Evolutionary conservation across 2,329 filamentous ascomycete genomes (phyloP).

Genomic region (Botrytis aclada): DNA sequence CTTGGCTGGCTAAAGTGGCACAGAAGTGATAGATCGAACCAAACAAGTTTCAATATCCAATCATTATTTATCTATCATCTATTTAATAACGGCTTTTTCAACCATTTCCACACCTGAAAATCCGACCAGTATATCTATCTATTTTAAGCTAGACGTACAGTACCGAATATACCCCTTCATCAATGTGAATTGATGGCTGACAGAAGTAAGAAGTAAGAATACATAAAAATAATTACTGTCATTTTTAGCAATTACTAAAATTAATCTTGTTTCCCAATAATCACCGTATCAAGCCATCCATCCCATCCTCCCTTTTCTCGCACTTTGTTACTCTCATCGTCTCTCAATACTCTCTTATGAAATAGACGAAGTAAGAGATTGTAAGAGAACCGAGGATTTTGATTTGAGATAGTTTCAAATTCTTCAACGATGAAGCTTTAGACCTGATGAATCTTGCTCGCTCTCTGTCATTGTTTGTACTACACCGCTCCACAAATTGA

Average conservation of each 20-base stretch:
- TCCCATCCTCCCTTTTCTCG: background rate
- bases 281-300: background rate
- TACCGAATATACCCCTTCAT: constrained; percentile 3
- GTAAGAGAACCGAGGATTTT: background rate
- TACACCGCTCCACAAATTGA: background rate
- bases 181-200: background rate
- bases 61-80: background rate
- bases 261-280: background rate
- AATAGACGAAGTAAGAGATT: constrained; percentile 8
- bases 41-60: background rate
- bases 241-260: background rate
- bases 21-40: background rate
- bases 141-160: constrained; percentile 1
- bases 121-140: background rate
- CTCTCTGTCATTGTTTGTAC: background rate
- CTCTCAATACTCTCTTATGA: constrained; percentile 5
- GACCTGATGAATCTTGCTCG: background rate
- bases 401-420: constrained; percentile 9
- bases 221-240: constrained; percentile 2
- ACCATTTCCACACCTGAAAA: background rate
- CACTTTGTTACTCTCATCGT: constrained; percentile 3
- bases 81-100: background rate
- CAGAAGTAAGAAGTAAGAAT: background rate
- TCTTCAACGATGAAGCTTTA: background rate
- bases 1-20: background rate